phyloP scores from a whole-genome alignment of 495 filamentous ascomycete species.

The Amorphotheca resinae region DNA sequence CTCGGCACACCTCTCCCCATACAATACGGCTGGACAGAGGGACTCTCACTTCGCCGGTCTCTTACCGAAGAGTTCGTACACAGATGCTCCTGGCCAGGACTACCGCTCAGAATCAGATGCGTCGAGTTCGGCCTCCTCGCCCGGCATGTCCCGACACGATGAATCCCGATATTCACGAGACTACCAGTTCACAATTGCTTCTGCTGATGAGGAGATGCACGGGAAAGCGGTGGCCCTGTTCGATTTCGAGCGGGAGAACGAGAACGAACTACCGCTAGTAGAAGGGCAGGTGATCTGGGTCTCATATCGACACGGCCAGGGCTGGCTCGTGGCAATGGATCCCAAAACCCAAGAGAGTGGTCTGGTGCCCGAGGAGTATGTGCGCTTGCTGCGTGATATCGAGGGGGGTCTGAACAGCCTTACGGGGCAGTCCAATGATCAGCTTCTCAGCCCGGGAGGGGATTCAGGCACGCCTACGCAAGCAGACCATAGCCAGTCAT shows the following conservation, averaged over 20 bases:
- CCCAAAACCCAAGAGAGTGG: conserved; percentile 78
- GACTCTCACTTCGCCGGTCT: conserved; percentile 33
- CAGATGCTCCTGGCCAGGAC: conserved; percentile 34
- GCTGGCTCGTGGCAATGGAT: conserved; percentile 94
- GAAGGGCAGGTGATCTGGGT: conserved; percentile 97
- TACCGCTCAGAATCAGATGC: conserved; percentile 49
- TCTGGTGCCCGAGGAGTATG: conserved; percentile 92
- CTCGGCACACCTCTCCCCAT: conserved; percentile 26
- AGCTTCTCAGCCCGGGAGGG: conserved; percentile 26
- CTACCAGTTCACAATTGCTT: conserved; percentile 91
- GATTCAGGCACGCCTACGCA: conserved; percentile 45
- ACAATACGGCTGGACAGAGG: conserved; percentile 25
- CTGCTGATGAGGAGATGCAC: conserved; percentile 94
- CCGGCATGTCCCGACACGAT: conserved; percentile 35
- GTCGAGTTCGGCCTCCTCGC: conserved; percentile 39
- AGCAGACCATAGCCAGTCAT: conserved; percentile 30
- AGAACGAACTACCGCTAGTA: conserved; percentile 84
- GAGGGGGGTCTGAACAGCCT: conserved; percentile 51
- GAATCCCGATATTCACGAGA: conserved; percentile 70
- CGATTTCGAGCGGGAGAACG: conserved; percentile 88
- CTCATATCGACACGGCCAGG: conserved; percentile 87
- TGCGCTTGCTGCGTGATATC: conserved; percentile 83
- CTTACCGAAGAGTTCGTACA: conserved; percentile 36
- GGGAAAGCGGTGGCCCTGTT: conserved; percentile 93
- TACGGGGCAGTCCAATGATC: conserved; percentile 30